These are phyloP conservation scores for Hypoxylon sp. DNA, from an alignment of 2,329 filamentous ascomycete genomes.

Conservation along the genomic window DNA sequence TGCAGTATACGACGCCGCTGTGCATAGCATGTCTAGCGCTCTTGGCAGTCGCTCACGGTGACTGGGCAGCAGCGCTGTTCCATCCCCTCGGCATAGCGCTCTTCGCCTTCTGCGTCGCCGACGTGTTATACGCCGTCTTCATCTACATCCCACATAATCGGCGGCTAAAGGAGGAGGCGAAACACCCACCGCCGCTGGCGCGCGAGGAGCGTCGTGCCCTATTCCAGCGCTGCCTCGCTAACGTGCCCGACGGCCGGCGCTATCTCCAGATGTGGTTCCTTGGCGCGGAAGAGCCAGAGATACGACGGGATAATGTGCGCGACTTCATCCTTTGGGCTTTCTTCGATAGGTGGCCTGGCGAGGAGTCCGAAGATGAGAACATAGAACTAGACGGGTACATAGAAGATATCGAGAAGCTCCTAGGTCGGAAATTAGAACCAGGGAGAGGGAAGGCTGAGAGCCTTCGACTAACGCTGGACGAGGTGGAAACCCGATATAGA, in stretches of 20 bases:
- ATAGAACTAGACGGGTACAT: conserved; percentile 65
- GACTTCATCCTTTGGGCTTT: conserved; percentile 80
- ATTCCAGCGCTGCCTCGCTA: conserved; percentile 70
- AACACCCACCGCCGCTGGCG: conserved; percentile 61
- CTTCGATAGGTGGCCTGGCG: conserved; percentile 62
- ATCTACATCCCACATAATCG: conserved; percentile 62
- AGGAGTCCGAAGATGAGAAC: conserved; percentile 54
- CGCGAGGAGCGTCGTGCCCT: conserved; percentile 66
- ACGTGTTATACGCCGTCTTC: conserved; percentile 60
- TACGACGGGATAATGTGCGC: conserved; percentile 76
- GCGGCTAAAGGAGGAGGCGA: conserved; percentile 58
- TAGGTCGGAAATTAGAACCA: conserved; percentile 65
- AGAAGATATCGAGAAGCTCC: conserved; percentile 66
- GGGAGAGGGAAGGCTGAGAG: conserved; percentile 71
- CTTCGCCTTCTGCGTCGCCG: conserved; percentile 56
- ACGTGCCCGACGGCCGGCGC: conserved; percentile 67
- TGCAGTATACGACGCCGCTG: conserved; percentile 62
- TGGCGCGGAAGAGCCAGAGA: conserved; percentile 69
- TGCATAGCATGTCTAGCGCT: conserved; percentile 55
- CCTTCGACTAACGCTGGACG: conserved; percentile 77
- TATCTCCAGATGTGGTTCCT: conserved; percentile 78
- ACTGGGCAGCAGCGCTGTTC: conserved; percentile 31
- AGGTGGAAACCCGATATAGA: conserved; percentile 72
- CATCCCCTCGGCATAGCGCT: conserved; percentile 44
- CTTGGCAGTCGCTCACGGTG: conserved; percentile 45